These are phyloP conservation scores for Coemansia sp. DNA, from an alignment of 192 early-diverging fungal genomes.

Conservation along the genomic window DNA sequence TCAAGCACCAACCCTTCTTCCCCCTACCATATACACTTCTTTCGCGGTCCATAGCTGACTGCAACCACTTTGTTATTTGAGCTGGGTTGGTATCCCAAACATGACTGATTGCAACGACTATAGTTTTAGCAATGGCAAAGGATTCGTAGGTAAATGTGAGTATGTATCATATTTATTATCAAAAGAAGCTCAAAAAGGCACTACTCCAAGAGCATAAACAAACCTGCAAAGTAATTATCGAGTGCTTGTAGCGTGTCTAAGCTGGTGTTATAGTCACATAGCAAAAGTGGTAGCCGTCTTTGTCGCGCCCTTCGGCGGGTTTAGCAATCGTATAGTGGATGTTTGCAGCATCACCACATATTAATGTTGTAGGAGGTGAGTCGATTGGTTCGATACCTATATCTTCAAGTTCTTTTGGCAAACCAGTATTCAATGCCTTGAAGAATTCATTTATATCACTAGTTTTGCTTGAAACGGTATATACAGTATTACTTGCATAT, in stretches of 20 bases:
- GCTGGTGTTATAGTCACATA: not conserved
- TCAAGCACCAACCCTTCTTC: too few species aligned
- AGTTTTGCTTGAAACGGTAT: not conserved
- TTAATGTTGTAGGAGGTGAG: not conserved
- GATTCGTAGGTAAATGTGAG: too few species aligned
- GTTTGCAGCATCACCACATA: not conserved
- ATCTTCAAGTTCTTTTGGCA: not conserved
- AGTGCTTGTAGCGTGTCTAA: not conserved
- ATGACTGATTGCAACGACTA: too few species aligned
- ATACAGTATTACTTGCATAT: not conserved
- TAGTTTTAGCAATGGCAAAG: too few species aligned
- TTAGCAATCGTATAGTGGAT: not conserved
- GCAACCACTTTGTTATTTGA: too few species aligned
- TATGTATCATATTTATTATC: too few species aligned
- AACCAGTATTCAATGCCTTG: not conserved
- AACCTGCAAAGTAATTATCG: not conserved
- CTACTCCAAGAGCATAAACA: too few species aligned
- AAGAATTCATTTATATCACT: not conserved
- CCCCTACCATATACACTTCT: too few species aligned
- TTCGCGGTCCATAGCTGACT: too few species aligned
- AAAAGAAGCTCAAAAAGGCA: too few species aligned
- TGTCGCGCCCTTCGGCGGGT: not conserved
- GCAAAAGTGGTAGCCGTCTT: slow-evolving; percentile 1
- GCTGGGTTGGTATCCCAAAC: too few species aligned
- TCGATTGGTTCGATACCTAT: not conserved